A percentile compares a stretch with the other conserved stretches of the same genome.
These are phyloP conservation scores for Gossypium trilobum DNA, from an alignment of 441 rosid species.

Conservation along the genomic window DNA sequence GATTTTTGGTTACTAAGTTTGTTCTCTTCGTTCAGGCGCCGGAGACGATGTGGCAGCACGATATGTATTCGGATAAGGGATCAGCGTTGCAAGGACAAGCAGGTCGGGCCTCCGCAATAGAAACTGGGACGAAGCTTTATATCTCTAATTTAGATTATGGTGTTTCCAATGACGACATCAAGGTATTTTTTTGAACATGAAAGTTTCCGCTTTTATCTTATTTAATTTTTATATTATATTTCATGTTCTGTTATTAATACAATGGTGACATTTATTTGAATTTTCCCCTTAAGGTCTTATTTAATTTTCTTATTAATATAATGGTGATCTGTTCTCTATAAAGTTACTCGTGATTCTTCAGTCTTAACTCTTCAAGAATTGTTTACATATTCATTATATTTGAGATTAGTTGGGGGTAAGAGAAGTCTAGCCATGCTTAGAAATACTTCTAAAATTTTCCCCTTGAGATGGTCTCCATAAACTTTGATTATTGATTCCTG, in stretches of 20 bases:
- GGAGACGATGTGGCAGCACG: slow-evolving; percentile 79
- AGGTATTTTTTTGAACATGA: slow-evolving; percentile 28
- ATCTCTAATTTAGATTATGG: slow-evolving; percentile 84
- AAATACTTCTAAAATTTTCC: not conserved
- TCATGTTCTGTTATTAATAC: not conserved
- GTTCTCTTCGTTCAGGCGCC: slow-evolving; percentile 50
- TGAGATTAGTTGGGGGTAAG: not conserved
- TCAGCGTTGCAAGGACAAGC: slow-evolving; percentile 32
- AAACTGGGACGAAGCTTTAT: slow-evolving; percentile 89
- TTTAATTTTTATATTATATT: not conserved
- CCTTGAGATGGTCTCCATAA: not conserved
- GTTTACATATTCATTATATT: not conserved
- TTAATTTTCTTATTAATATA: too few species aligned
- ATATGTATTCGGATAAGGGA: slow-evolving; percentile 57
- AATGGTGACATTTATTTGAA: not conserved
- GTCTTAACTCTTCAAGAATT: not conserved
- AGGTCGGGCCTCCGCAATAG: slow-evolving; percentile 51
- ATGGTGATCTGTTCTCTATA: not conserved
- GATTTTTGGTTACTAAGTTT: slow-evolving; percentile 5
- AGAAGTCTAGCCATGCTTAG: not conserved
- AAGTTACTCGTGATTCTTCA: not conserved
- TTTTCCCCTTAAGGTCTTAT: too few species aligned
- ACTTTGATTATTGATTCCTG: not conserved
- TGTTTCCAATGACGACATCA: slow-evolving; percentile 80
- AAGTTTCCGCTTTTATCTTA: not conserved